phyloP scores from a whole-genome alignment of 768 basidiomycete species.

The Hericium alpestre region DNA sequence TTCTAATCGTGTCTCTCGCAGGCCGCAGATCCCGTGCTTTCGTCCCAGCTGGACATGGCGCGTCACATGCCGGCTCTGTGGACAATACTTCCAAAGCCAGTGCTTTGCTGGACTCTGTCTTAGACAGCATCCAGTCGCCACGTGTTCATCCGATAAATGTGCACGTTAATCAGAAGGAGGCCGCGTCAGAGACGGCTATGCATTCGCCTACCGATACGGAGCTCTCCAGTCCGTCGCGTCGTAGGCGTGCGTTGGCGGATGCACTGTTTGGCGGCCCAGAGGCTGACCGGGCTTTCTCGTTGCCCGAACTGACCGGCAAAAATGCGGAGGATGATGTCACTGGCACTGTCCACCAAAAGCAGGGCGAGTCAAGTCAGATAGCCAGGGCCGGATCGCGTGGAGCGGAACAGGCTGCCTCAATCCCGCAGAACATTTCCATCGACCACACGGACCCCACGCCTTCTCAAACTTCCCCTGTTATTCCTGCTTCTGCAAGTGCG shows the following conservation, averaged over 20 bases:
- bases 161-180: constrained; percentile 2
- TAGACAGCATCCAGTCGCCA: constrained; percentile 34
- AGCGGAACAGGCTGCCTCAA: background rate
- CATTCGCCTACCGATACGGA: constrained; percentile 26
- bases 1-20: constrained; percentile 16
- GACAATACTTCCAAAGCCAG: constrained; percentile 52
- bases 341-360: background rate
- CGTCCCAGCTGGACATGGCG: constrained; percentile 17
- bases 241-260: constrained; percentile 58
- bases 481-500: background rate
- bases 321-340: background rate
- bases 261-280: constrained; percentile 56
- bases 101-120: constrained; percentile 55
- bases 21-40: constrained; percentile 54
- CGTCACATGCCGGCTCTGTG: constrained; percentile 20
- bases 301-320: constrained; percentile 15
- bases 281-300: constrained; percentile 20
- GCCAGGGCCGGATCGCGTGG: background rate
- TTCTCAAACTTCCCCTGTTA: background rate
- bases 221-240: constrained; percentile 36
- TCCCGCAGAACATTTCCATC: background rate
- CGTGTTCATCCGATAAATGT: constrained; percentile 11
- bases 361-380: no score
- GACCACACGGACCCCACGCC: background rate
- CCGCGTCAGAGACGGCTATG: constrained; percentile 22